Evolutionary conservation across 2,329 filamentous ascomycete species (phyloP).

Genomic region (Penicillium rolfsii): DNA sequence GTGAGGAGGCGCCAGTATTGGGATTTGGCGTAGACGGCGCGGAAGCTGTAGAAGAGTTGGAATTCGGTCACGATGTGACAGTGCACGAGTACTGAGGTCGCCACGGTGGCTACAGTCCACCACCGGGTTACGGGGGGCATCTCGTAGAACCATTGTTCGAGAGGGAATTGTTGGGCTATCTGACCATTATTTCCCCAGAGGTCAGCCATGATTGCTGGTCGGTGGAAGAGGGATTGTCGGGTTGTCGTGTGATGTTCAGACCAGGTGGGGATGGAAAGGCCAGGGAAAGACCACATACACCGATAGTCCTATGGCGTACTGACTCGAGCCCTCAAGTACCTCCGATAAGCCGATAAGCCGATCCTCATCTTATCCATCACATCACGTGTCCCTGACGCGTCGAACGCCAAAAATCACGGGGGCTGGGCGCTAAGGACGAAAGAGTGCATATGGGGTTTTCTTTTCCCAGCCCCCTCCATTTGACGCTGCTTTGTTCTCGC

Average conservation of each 20-base stretch:
- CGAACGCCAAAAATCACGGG: conserved; percentile 18
- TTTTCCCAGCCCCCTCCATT: conserved; percentile 18
- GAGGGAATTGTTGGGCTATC: conserved; percentile 67
- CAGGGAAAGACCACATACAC: conserved; percentile 12
- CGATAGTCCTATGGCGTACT: background rate
- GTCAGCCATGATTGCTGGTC: conserved; percentile 42
- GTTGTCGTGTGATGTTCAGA: no score
- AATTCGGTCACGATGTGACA: conserved; percentile 91
- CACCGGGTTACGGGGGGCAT: conserved; percentile 95
- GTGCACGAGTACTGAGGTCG: conserved; percentile 86
- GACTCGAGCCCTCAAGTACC: no score
- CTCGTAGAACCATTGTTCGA: conserved; percentile 98
- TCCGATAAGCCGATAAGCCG: background rate
- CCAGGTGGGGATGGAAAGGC: background rate
- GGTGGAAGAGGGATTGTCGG: no score
- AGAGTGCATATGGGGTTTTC: conserved; percentile 15
- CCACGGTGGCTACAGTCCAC: conserved; percentile 93
- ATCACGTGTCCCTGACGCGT: conserved; percentile 28
- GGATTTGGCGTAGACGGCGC: conserved; percentile 85
- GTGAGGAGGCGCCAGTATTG: conserved; percentile 98
- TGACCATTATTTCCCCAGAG: conserved; percentile 51
- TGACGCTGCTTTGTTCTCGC: background rate
- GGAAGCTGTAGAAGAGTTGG: conserved; percentile 95
- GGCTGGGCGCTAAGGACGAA: conserved; percentile 23
- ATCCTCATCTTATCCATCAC: conserved; percentile 5